Percentiles rank a stretch among this genome's conserved stretches.
These are phyloP conservation scores for Hysterangium stoloniferum DNA, from an alignment of 768 basidiomycete genomes.

Conservation along the genomic window DNA sequence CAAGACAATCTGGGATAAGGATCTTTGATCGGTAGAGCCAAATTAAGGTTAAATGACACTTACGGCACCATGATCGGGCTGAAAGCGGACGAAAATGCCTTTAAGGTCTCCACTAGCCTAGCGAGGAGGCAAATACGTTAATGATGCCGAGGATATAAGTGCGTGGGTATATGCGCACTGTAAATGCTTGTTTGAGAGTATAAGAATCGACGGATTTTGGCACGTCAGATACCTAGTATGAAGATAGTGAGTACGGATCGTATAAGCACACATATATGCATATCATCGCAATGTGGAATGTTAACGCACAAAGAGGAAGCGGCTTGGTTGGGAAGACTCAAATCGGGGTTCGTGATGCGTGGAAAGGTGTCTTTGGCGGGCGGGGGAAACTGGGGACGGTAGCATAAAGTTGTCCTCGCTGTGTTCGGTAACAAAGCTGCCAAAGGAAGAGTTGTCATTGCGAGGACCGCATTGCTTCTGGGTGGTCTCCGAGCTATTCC, in stretches of 20 bases:
- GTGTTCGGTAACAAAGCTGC: too few relatives aligned
- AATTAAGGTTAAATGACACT: constrained; percentile 7
- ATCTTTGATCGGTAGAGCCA: constrained; percentile 9
- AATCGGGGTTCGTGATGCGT: background rate
- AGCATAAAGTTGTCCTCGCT: background rate
- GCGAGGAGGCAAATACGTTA: background rate
- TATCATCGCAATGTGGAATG: background rate
- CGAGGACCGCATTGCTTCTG: too few relatives aligned
- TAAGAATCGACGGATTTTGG: constrained; percentile 11
- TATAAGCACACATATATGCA: background rate
- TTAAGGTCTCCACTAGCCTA: constrained; percentile 33
- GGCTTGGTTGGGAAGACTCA: background rate
- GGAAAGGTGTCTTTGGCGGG: constrained; percentile 26
- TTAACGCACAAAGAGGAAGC: constrained; percentile 4
- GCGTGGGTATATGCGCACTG: background rate
- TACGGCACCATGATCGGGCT: constrained; percentile 43
- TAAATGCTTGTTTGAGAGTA: constrained; percentile 14
- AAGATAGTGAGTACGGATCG: background rate
- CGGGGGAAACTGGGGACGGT: constrained; percentile 53
- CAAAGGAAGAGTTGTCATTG: too few relatives aligned
- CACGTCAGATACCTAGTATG: constrained; percentile 13
- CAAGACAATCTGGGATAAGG: constrained; percentile 28
- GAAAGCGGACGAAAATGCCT: constrained; percentile 48
- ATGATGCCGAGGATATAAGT: background rate
- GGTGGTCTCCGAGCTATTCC: too few relatives aligned